Evolutionary conservation across 139 green algal genomes (phyloP).

Genomic region (Ulvella scutata): DNA sequence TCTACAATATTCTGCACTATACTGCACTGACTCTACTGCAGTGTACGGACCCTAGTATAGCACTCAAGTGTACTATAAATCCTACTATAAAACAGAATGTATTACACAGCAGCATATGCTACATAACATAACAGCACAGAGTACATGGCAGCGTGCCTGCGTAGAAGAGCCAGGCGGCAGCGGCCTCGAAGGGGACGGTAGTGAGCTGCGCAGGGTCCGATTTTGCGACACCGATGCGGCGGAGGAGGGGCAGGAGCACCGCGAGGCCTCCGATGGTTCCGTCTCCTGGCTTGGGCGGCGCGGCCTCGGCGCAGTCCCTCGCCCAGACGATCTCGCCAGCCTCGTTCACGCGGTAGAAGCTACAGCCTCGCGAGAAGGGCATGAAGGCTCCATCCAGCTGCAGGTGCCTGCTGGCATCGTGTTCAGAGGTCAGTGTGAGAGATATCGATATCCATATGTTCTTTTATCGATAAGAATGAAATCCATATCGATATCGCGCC

Average conservation of each 20-base stretch:
- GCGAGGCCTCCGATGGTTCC: constrained; percentile 9
- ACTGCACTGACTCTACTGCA: too few species aligned
- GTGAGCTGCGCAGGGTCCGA: constrained; percentile 37
- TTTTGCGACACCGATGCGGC: constrained; percentile 29
- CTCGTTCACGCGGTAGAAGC: constrained; percentile 50
- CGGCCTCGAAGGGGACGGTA: constrained; percentile 23
- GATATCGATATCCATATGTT: too few species aligned
- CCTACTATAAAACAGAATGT: too few species aligned
- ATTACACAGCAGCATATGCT: not conserved
- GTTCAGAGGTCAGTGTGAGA: too few species aligned
- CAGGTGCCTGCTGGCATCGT: constrained; percentile 59
- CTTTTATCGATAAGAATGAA: too few species aligned
- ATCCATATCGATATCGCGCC: too few species aligned
- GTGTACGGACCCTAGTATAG: too few species aligned
- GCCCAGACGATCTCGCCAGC: constrained; percentile 35
- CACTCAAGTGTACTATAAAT: too few species aligned
- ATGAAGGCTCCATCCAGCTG: constrained; percentile 45
- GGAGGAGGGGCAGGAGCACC: constrained; percentile 27
- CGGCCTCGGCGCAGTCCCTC: not conserved
- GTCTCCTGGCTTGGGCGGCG: not conserved
- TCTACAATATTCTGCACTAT: too few species aligned
- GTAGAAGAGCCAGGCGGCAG: constrained; percentile 41
- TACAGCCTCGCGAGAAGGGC: constrained; percentile 59
- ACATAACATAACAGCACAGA: not conserved
- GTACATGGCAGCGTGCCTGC: constrained; percentile 17